Evolutionary conservation across 805 yeast species (phyloP).

Genomic region (Teunomyces panamensis): DNA sequence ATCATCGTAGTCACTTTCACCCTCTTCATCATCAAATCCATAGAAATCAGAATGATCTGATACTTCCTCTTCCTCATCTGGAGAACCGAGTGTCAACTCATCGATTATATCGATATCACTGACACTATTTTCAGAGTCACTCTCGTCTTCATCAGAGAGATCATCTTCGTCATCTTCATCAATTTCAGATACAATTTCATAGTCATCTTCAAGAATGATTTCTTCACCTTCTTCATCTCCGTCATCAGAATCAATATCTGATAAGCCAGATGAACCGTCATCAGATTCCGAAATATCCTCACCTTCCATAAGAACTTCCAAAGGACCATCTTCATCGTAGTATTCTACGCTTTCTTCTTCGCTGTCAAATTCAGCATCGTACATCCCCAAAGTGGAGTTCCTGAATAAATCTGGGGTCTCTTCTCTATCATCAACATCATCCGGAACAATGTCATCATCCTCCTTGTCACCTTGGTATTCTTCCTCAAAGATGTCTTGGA

Average conservation of each 20-base stretch:
- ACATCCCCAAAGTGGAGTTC: constrained; percentile 93
- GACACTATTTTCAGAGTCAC: constrained; percentile 15
- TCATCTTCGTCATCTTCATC: constrained; percentile 44
- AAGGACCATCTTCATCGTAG: constrained; percentile 30
- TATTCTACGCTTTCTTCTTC: constrained; percentile 53
- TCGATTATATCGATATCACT: constrained; percentile 37
- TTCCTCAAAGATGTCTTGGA: constrained; percentile 56
- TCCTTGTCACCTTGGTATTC: constrained; percentile 51
- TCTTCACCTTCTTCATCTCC: constrained; percentile 20
- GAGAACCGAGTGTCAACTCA: constrained; percentile 28
- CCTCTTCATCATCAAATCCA: constrained; percentile 22
- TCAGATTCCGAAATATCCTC: constrained; percentile 28
- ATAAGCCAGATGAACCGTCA: constrained; percentile 19
- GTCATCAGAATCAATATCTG: constrained; percentile 24
- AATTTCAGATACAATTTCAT: constrained; percentile 18
- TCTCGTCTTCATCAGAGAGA: constrained; percentile 30
- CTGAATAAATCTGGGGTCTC: constrained; percentile 81
- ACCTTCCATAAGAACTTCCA: constrained; percentile 40
- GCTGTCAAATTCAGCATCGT: constrained; percentile 72
- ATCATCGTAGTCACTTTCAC: constrained; percentile 30
- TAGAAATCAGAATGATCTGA: constrained; percentile 9
- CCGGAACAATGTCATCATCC: constrained; percentile 32
- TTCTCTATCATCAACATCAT: constrained; percentile 60
- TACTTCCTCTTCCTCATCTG: constrained; percentile 19
- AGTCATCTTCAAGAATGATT: constrained; percentile 9